phyloP scores from a whole-genome alignment of 2,329 filamentous ascomycete genomes.

The Aspergillus japonicus region DNA sequence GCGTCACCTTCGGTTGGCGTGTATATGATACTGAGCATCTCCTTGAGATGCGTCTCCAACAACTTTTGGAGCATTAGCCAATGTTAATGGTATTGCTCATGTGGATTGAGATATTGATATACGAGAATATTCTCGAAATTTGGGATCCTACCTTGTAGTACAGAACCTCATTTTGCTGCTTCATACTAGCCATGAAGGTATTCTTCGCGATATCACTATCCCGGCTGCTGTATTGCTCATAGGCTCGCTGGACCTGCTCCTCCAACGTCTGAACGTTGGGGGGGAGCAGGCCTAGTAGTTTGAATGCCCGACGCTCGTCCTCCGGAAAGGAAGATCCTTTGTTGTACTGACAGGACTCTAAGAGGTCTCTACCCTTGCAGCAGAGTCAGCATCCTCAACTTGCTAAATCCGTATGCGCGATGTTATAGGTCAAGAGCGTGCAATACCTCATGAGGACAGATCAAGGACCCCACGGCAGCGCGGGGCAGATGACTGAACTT shows the following conservation, averaged over 20 bases:
- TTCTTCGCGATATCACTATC: conserved; percentile 73
- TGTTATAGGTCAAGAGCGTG: background rate
- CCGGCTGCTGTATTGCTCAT: conserved; percentile 70
- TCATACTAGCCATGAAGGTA: conserved; percentile 80
- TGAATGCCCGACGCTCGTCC: conserved; percentile 68
- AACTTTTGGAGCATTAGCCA: conserved; percentile 50
- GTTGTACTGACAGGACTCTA: conserved; percentile 70
- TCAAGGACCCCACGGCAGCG: conserved; percentile 28
- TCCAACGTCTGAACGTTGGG: conserved; percentile 71
- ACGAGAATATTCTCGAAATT: background rate
- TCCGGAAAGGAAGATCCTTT: conserved; percentile 76
- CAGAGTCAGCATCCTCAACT: background rate
- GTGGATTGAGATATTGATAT: background rate
- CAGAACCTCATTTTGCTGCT: conserved; percentile 79
- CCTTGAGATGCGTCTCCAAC: conserved; percentile 72
- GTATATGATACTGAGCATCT: conserved; percentile 90
- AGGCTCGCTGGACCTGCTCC: conserved; percentile 73
- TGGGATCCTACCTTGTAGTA: conserved; percentile 65
- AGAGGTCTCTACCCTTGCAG: conserved; percentile 51
- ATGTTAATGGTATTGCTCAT: background rate
- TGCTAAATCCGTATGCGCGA: too few species aligned
- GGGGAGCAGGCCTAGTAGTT: conserved; percentile 71
- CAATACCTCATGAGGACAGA: conserved; percentile 30
- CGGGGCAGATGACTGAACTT: conserved; percentile 35
- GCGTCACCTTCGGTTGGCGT: conserved; percentile 88